Conservation (phyloP, 345 rosid species). For the Atalantia buxifolia region DNA sequence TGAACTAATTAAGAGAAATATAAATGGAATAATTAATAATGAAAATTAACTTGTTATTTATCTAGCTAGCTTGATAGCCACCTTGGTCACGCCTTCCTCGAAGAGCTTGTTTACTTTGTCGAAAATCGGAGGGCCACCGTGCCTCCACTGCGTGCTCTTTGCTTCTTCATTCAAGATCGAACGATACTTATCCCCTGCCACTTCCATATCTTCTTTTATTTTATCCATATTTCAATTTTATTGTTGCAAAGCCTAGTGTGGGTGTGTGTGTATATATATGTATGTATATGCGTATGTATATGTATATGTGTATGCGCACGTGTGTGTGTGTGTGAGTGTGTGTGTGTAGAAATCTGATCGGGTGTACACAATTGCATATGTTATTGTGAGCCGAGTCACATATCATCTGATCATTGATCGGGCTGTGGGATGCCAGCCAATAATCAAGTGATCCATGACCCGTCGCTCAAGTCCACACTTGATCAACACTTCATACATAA, state of each 20-base stretch:
- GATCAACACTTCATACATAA: too few species aligned
- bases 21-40: neutral
- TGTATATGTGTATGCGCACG: accelerated
- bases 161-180: conserved; percentile 42
- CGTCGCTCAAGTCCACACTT: too few species aligned
- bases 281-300: too few species aligned
- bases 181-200: conserved; percentile 50
- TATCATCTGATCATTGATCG: too few species aligned
- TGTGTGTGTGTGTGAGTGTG: too few species aligned
- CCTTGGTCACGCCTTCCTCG: conserved; percentile 69
- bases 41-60: neutral
- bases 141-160: conserved; percentile 48
- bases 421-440: too few species aligned
- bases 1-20: neutral
- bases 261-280: accelerated
- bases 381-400: too few species aligned
- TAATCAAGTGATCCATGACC: too few species aligned
- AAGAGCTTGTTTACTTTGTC: conserved; percentile 57
- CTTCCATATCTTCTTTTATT: neutral
- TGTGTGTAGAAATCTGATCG: too few species aligned
- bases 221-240: neutral
- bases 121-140: conserved; percentile 55
- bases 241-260: neutral
- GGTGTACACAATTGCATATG: too few species aligned
- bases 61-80: neutral